Conservation (phyloP, 108 stramenopile genomes). For the Poteriospumella lacustris region DNA sequence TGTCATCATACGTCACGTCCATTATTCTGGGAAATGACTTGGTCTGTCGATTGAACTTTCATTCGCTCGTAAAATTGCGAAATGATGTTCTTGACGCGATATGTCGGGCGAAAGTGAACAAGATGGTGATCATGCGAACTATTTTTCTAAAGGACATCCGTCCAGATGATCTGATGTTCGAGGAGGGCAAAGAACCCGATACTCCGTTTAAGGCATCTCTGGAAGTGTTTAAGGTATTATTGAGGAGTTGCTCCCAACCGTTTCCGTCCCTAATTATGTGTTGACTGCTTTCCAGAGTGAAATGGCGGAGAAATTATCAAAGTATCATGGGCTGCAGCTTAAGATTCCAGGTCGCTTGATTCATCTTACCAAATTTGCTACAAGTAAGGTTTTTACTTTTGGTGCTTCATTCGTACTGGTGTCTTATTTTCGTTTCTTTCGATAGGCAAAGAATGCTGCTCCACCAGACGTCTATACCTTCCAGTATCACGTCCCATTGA, state of each 20-base stretch:
- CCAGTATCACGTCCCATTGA: neutral
- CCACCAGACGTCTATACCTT: neutral
- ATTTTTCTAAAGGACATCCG: constrained; percentile 31
- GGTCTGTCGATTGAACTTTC: constrained; percentile 71
- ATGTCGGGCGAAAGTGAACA: constrained; percentile 76
- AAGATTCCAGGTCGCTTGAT: neutral
- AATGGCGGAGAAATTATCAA: neutral
- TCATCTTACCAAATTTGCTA: too few relatives aligned
- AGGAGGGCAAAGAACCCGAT: neutral
- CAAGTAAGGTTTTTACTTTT: too few relatives aligned
- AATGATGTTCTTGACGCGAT: constrained; percentile 77
- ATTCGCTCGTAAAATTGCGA: constrained; percentile 67
- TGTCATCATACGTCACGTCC: constrained; percentile 51
- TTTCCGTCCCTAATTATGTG: neutral
- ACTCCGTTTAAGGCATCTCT: neutral
- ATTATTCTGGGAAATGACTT: constrained; percentile 79
- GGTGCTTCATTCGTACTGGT: constrained; percentile 12
- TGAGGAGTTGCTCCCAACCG: neutral
- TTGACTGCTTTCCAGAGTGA: neutral
- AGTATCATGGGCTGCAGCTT: neutral
- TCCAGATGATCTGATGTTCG: neutral
- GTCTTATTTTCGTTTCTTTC: neutral
- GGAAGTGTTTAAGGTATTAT: neutral
- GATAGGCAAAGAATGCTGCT: neutral
- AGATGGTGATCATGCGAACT: constrained; percentile 56